Base-by-base conservation (phyloP, 1,284 basidiomycete genomes). In the Cutaneotrichosporon cyanovorans region DNA sequence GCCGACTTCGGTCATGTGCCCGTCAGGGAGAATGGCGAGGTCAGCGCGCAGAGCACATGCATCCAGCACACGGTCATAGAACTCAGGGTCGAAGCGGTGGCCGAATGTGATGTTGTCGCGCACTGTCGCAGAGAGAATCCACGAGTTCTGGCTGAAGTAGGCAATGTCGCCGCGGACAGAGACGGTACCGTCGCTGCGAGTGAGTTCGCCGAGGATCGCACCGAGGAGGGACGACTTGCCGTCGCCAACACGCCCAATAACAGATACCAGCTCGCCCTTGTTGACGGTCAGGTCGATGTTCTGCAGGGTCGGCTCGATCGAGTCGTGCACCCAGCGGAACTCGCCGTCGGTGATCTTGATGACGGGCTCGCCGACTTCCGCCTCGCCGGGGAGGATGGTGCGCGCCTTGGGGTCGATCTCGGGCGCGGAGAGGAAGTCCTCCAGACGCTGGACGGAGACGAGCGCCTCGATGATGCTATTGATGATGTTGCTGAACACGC, bases 61-160 rank as follows among this genome's bases (percentile, higher is more conserved):
- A 32, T 65, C 62, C 12, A 67, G 51, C 8, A 66, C 62, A 46
- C 61, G 57, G 51, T 66, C 59, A 46, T 65, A 65, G 51, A 62
- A 67, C 9, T 59, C 75, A 53, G 85, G 82, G 47, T 95, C 87
- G 53, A 85, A 95, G 52, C 82, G 79, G 65, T 91, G 85, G 8
- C 84, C 90, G 72, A 96, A 96, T 30, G 88, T 63, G 51, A 95
- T 93, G 60, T 93, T 95, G 43, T 90, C 86, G 43, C 83, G 80
- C 45, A 93, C 79, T 0, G 85, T 83, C 0, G 85, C 80, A 2
- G 84, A 87, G 65, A 90, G 77, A 42, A 91, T 80, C 86, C 91
- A 96, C 25, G 90, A 86, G 59, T 83, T 85, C 63, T 96, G 92
- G 21, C 83, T 80, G 14, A 87, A 89, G 71, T 93, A 96, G 0